Base-by-base conservation (phyloP, 2,329 filamentous ascomycete species). In the Fusarium brevicatenulatum region DNA sequence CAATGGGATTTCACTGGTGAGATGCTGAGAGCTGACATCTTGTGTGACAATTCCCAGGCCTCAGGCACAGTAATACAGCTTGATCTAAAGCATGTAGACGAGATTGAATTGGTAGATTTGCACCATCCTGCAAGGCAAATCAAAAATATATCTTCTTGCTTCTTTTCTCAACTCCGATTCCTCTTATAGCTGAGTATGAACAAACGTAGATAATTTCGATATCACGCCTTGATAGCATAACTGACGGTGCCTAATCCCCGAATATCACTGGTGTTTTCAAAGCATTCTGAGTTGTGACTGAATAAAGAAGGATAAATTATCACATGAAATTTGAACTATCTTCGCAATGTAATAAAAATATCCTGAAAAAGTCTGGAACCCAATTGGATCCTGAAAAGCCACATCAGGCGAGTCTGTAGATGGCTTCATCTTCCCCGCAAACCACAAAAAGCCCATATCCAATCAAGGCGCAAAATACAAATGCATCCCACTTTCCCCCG, bases 381-480 rank as follows among this genome's bases (percentile, higher is more conserved):
- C 44, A 30, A 47, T 47, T 47, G 25, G n/a, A 34, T 47, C 36
- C 25, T 12, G 18, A 28, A 39, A 36, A 47, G 54, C 39, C 39
- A 28, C 30, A n/a, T 57, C 40, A 52, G 46, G 18, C 19, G 37
- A 25, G 7, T 8, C 15, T 55, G 23, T 55, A 12, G 40, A 72
- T 70, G 37, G 39, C 65, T 37, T 70, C 66, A 66, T 28, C 34
- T 54, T 52, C 46, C 55, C 52, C 59, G 43, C 53, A 54, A 44
- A 46, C 39, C 5, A 43, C 25, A 11, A 23, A 44, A 34, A 57
- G 54, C 36, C 23, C 30, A 44, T 44, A 56, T 47, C 10, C 39
- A 37, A 49, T 30, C 13, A 40, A 52, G 5, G 39, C 42, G 36
- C 13, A 25, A 30, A 59, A 23, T 11, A 12, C 13, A 13, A 13